These are phyloP conservation scores for Sinapis alba DNA, from an alignment of 441 rosid genomes.

Conservation along the genomic window DNA sequence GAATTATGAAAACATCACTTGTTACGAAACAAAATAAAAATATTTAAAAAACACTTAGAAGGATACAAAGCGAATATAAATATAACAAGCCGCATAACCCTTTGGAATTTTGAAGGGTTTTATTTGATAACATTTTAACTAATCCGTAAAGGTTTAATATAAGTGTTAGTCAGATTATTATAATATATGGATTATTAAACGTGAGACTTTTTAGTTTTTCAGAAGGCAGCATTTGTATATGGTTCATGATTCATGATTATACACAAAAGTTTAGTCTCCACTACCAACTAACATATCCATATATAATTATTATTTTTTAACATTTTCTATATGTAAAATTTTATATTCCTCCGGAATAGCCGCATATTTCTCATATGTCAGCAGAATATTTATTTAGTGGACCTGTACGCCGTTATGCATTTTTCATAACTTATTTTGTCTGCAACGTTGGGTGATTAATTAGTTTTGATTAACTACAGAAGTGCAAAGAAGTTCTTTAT, in stretches of 20 bases:
- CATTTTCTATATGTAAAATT: neutral
- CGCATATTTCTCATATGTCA: neutral
- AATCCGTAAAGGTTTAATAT: constrained; percentile 6
- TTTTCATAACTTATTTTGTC: neutral
- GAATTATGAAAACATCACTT: too few relatives aligned
- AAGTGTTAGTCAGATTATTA: neutral
- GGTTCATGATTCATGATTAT: constrained; percentile 27
- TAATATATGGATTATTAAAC: constrained; percentile 10
- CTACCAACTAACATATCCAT: constrained; percentile 9
- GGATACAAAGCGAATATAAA: too few relatives aligned
- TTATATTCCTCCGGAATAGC: neutral
- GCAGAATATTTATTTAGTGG: neutral
- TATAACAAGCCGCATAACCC: constrained; percentile 4
- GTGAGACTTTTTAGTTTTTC: neutral
- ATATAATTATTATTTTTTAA: neutral
- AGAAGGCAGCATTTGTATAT: constrained; percentile 27
- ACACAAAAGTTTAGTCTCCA: constrained; percentile 20
- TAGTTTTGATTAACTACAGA: neutral
- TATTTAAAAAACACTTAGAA: too few relatives aligned
- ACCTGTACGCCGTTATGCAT: neutral
- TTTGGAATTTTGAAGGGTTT: constrained; percentile 27
- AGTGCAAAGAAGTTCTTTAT: neutral
- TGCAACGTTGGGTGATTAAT: neutral
- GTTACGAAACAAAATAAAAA: too few relatives aligned
- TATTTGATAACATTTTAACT: neutral